phyloP scores from a whole-genome alignment of 2,329 filamentous ascomycete genomes.

The Colletotrichum neosansevieriae region DNA sequence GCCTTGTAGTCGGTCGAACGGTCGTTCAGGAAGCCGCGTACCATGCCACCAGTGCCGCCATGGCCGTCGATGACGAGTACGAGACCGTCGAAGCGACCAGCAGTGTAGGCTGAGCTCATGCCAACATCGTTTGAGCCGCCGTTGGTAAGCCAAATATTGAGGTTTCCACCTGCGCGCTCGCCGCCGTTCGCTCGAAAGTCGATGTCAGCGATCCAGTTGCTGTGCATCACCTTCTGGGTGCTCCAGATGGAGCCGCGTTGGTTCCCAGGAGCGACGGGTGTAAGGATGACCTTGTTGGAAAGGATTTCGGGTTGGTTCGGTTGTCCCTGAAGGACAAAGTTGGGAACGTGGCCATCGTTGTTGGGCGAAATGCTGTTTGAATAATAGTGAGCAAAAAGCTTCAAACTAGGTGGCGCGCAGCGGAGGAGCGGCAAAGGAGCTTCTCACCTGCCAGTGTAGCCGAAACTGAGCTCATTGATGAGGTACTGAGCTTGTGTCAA shows the following conservation, averaged over 20 bases:
- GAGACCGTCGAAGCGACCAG: constrained; percentile 88
- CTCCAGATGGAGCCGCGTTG: constrained; percentile 87
- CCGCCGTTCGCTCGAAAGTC: constrained; percentile 89
- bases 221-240: constrained; percentile 69
- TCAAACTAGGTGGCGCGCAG: neutral
- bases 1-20: constrained; percentile 82
- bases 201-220: constrained; percentile 85
- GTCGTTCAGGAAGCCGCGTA: constrained; percentile 95
- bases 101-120: constrained; percentile 85
- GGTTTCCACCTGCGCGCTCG: constrained; percentile 86
- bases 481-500: constrained; percentile 73
- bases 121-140: constrained; percentile 75
- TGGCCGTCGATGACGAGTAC: constrained; percentile 88
- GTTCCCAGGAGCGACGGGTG: constrained; percentile 87
- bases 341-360: constrained; percentile 55
- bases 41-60: constrained; percentile 80
- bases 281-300: constrained; percentile 92
- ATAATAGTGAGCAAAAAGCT: constrained; percentile 10
- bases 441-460: constrained; percentile 72
- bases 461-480: constrained; percentile 82
- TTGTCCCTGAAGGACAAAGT: constrained; percentile 67
- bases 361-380: constrained; percentile 37
- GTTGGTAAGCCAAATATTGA: constrained; percentile 92
- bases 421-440: neutral
- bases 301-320: constrained; percentile 74